Conservation (phyloP, 805 yeast genomes). For the Hanseniaspora guilliermondii region DNA sequence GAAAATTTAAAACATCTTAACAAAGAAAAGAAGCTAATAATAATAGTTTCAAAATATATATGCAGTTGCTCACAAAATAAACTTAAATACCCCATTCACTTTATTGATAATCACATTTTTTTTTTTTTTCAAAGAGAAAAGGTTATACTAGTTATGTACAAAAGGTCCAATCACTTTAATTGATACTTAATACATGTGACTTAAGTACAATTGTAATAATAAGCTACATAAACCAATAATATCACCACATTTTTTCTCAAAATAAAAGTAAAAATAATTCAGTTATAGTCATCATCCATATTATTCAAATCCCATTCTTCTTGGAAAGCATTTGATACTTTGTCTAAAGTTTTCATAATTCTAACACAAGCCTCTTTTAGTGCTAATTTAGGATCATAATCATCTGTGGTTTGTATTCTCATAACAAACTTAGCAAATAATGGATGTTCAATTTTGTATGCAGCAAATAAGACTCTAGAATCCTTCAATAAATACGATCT, state of each 20-base stretch:
- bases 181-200: too few species aligned
- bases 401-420: constrained; percentile 93
- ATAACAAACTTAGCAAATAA: constrained; percentile 86
- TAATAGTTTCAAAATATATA: not conserved
- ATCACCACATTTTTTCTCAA: too few species aligned
- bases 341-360: constrained; percentile 65
- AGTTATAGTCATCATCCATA: constrained; percentile 34
- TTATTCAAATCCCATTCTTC: constrained; percentile 90
- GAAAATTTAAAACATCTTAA: not conserved
- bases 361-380: constrained; percentile 78
- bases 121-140: not conserved
- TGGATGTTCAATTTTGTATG: constrained; percentile 96
- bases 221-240: not conserved
- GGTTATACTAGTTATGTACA: not conserved
- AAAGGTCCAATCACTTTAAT: too few species aligned
- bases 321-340: constrained; percentile 63
- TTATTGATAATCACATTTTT: not conserved
- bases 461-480: constrained; percentile 84
- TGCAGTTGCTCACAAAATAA: not conserved
- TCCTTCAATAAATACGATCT: constrained; percentile 79
- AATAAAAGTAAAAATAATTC: constrained; percentile 18
- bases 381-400: constrained; percentile 83
- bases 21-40: not conserved
- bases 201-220: too few species aligned
- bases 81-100: not conserved